These are phyloP conservation scores for Cyberlindnera maritima DNA, from an alignment of 805 yeast species.

Conservation along the genomic window DNA sequence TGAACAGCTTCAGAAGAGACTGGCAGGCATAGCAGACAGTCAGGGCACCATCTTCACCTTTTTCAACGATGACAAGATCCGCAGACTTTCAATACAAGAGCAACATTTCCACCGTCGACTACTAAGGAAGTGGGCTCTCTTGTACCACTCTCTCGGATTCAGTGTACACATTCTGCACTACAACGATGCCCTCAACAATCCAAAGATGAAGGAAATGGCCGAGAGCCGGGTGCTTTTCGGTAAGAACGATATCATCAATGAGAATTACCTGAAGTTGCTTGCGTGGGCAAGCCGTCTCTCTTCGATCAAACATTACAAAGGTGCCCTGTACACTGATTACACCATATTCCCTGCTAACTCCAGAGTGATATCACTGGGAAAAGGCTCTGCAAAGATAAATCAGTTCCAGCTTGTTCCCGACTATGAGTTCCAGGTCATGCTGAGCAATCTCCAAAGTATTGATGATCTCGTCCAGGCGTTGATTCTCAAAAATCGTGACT, in stretches of 20 bases:
- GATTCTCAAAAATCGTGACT: slow-evolving; percentile 9
- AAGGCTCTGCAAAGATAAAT: not conserved
- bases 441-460: slow-evolving; percentile 6
- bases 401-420: slow-evolving; percentile 8
- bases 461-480: slow-evolving; percentile 11
- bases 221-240: slow-evolving; percentile 8
- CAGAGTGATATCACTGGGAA: not conserved
- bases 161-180: slow-evolving; percentile 17
- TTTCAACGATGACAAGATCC: slow-evolving; percentile 21
- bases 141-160: slow-evolving; percentile 21
- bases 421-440: slow-evolving; percentile 19
- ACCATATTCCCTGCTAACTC: slow-evolving; percentile 13
- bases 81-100: slow-evolving; percentile 16
- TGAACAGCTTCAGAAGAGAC: slow-evolving; percentile 10
- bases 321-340: slow-evolving; percentile 17
- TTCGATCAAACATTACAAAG: not conserved
- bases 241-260: slow-evolving; percentile 16
- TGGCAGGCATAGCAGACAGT: slow-evolving; percentile 9
- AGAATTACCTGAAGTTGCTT: slow-evolving; percentile 20
- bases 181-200: slow-evolving; percentile 19
- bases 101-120: slow-evolving; percentile 18
- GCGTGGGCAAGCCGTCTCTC: slow-evolving; percentile 17
- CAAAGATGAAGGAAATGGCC: slow-evolving; percentile 8
- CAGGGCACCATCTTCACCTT: slow-evolving; percentile 18
- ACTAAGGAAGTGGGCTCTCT: slow-evolving; percentile 17